phyloP scores from a whole-genome alignment of 345 rosid genomes.

The Gossypium sturtianum region DNA sequence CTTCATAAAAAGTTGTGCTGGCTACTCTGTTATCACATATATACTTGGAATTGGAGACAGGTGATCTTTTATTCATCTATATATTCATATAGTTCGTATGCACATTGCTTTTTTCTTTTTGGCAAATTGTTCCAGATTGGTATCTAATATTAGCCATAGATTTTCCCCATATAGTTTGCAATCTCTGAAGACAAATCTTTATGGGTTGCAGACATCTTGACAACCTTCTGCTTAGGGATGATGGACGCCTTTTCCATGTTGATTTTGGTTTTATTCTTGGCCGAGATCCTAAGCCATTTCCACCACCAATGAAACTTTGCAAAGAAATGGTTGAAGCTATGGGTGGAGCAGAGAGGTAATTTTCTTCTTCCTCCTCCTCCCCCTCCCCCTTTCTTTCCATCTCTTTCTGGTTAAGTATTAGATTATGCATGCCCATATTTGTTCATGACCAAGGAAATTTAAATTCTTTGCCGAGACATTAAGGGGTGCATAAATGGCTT shows the following conservation, averaged over 20 bases:
- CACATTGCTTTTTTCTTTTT: background rate
- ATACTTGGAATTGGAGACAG: conserved; percentile 98
- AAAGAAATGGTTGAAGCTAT: conserved; percentile 99
- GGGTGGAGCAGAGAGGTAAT: conserved; percentile 98
- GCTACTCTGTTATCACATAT: conserved; percentile 95
- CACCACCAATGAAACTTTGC: conserved; percentile 99
- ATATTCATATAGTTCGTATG: background rate
- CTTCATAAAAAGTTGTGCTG: conserved; percentile 96
- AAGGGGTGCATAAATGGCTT: background rate
- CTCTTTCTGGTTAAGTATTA: background rate
- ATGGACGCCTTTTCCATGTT: conserved; percentile 95
- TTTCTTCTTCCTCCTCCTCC: background rate
- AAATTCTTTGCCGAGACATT: background rate
- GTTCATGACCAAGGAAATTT: background rate
- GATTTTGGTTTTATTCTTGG: conserved; percentile 97
- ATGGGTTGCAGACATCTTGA: conserved; percentile 70
- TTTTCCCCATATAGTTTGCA: background rate
- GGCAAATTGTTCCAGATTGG: background rate
- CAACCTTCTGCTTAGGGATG: conserved; percentile 93
- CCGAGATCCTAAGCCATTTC: conserved; percentile 97
- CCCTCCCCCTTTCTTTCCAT: background rate
- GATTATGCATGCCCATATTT: background rate
- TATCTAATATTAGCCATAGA: conserved; percentile 5
- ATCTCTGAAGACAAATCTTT: conserved; percentile 10
- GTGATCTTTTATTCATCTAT: conserved; percentile 23